Evolutionary conservation across 345 rosid species (phyloP).

Genomic region (Gynandropsis gynandra): DNA sequence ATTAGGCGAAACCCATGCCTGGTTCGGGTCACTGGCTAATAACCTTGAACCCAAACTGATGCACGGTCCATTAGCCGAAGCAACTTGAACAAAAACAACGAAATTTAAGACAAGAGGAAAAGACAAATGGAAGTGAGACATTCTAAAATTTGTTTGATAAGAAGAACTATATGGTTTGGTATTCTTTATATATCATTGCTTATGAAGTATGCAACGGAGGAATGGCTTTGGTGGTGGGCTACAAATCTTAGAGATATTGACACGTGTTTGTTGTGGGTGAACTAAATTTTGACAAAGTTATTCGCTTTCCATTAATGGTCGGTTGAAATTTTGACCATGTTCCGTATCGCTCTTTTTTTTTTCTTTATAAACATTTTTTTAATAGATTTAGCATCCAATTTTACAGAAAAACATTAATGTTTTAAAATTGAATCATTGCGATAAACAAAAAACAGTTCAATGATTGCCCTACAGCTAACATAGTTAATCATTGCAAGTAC

Average conservation of each 20-base stretch:
- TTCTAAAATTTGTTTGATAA: conserved; percentile 17
- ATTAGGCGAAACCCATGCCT: conserved; percentile 57
- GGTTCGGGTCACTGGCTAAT: conserved; percentile 33
- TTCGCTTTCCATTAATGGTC: conserved; percentile 27
- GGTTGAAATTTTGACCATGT: conserved; percentile 29
- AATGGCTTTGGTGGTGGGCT: conserved; percentile 16
- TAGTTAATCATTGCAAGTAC: too few species aligned
- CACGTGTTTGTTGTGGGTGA: conserved; percentile 62
- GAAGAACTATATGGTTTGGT: conserved; percentile 7
- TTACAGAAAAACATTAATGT: too few species aligned
- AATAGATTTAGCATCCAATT: too few species aligned
- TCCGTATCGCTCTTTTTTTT: too few species aligned
- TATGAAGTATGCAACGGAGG: conserved; percentile 15
- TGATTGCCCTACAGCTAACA: too few species aligned
- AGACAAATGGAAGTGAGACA: conserved; percentile 16
- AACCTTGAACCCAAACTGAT: conserved; percentile 58
- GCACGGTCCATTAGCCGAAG: conserved; percentile 28
- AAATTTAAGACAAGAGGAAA: conserved; percentile 8
- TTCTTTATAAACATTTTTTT: too few species aligned
- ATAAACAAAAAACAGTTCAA: too few species aligned
- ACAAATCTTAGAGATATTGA: conserved; percentile 3
- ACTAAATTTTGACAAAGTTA: conserved; percentile 54
- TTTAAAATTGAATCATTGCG: too few species aligned
- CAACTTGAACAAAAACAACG: conserved; percentile 14
- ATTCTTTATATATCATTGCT: conserved; percentile 21